Percentiles rank a stretch among this genome's conserved stretches.
Evolutionary conservation across 495 filamentous ascomycete species (phyloP).

Genomic region (Podospora comata): DNA sequence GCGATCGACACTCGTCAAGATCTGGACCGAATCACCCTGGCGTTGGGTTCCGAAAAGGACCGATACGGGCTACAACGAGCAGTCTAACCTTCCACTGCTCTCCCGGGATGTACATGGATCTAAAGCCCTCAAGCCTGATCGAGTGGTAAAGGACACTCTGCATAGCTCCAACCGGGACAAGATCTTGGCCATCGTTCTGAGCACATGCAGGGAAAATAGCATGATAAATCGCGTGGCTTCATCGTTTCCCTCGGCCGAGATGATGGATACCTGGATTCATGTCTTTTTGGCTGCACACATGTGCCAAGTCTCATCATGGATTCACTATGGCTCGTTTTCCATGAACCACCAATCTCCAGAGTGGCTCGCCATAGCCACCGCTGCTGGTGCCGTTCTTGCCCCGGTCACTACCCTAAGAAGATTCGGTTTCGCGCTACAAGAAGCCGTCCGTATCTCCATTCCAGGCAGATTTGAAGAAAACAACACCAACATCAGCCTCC

Average conservation of each 20-base stretch:
- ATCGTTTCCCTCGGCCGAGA: slow-evolving; percentile 58
- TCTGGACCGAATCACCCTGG: slow-evolving; percentile 51
- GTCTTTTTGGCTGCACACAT: slow-evolving; percentile 54
- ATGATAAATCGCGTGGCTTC: slow-evolving; percentile 50
- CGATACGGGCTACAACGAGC: slow-evolving; percentile 52
- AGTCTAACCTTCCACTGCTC: slow-evolving; percentile 53
- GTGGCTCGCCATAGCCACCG: slow-evolving; percentile 52
- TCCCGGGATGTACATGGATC: slow-evolving; percentile 33
- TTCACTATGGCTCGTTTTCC: slow-evolving; percentile 56
- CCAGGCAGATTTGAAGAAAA: slow-evolving; percentile 55
- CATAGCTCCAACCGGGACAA: slow-evolving; percentile 51
- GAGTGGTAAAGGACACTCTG: slow-evolving; percentile 43
- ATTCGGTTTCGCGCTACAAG: slow-evolving; percentile 61
- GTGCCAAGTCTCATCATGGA: slow-evolving; percentile 50
- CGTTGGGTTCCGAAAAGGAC: slow-evolving; percentile 50
- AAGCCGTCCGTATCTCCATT: slow-evolving; percentile 54
- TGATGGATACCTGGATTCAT: slow-evolving; percentile 60
- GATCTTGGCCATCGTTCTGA: slow-evolving; percentile 57
- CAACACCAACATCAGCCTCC: slow-evolving; percentile 52
- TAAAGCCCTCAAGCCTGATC: slow-evolving; percentile 25
- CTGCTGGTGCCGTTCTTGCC: slow-evolving; percentile 55
- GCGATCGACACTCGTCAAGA: slow-evolving; percentile 34
- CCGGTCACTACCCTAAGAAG: slow-evolving; percentile 56
- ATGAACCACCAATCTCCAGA: slow-evolving; percentile 52
- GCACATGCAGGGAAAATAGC: slow-evolving; percentile 44